Evolutionary conservation across 805 yeast genomes (phyloP).

Genomic region (Monosporozyma servazzii): DNA sequence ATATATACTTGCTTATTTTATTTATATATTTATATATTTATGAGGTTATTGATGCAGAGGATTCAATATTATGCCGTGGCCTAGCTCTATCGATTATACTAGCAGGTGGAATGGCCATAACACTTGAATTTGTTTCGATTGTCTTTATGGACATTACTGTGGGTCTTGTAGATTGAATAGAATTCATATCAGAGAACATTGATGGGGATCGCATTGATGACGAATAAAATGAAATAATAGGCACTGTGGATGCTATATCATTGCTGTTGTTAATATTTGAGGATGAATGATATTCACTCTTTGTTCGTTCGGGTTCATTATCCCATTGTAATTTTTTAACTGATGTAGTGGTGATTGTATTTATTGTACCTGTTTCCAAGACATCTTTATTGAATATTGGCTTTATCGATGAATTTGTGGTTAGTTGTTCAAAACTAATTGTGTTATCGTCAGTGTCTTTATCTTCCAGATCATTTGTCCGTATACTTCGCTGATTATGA

Average conservation of each 20-base stretch:
- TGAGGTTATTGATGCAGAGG: slow-evolving; percentile 15
- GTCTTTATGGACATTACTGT: slow-evolving; percentile 31
- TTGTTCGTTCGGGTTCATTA: slow-evolving; percentile 8
- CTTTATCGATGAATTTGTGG: slow-evolving; percentile 12
- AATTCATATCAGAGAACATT: slow-evolving; percentile 30
- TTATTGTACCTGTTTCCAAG: background rate
- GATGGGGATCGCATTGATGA: slow-evolving; percentile 29
- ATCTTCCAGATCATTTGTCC: background rate
- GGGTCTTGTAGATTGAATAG: slow-evolving; percentile 30
- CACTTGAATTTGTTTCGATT: slow-evolving; percentile 49
- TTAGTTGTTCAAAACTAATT: background rate
- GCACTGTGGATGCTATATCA: slow-evolving; percentile 28
- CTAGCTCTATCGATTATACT: slow-evolving; percentile 50
- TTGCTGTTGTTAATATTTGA: background rate
- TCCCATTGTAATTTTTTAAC: slow-evolving; percentile 16
- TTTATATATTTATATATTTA: background rate
- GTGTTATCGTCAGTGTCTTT: background rate
- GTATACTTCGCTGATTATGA: background rate
- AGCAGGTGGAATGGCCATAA: slow-evolving; percentile 67
- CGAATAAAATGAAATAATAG: slow-evolving; percentile 29
- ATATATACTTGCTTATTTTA: slow-evolving; percentile 1
- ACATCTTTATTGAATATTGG: slow-evolving; percentile 8
- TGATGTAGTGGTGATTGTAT: background rate
- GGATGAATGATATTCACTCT: background rate
- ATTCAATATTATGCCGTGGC: slow-evolving; percentile 1